Conservation (phyloP, 169 alveolate genomes). For the Plasmodium falciparum region DNA sequence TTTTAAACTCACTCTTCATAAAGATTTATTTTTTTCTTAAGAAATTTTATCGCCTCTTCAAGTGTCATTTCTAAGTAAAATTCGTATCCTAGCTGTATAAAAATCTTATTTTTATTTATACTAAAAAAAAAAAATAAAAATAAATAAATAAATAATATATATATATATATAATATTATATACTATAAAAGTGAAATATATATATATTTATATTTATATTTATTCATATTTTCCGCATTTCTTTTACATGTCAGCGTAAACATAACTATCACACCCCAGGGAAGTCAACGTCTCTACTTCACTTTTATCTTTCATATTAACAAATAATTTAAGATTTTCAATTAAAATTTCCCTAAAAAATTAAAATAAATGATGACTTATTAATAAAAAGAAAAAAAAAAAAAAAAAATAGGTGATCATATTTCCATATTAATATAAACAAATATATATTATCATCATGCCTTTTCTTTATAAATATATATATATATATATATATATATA, state of each 20-base stretch:
- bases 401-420: neutral
- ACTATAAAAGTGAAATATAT: neutral
- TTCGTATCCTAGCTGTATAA: constrained; percentile 82
- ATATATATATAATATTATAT: neutral
- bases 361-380: neutral
- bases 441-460: neutral
- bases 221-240: neutral
- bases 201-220: neutral
- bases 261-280: constrained; percentile 72
- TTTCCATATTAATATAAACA: neutral
- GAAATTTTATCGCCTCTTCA: constrained; percentile 79
- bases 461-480: neutral
- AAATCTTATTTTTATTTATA: constrained; percentile 67
- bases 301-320: constrained; percentile 54
- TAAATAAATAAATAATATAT: neutral
- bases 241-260: constrained; percentile 77
- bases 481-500: constrained; percentile 1
- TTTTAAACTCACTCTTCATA: constrained; percentile 63
- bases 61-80: constrained; percentile 81
- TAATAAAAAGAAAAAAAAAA: constrained; percentile 4
- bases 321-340: constrained; percentile 55
- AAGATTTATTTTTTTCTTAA: constrained; percentile 70
- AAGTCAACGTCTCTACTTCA: constrained; percentile 69
- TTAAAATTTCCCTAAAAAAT: constrained; percentile 60
- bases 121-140: constrained; percentile 29